A percentile compares a stretch with the other conserved stretches of the same genome.
phyloP scores from a whole-genome alignment of 2,329 filamentous ascomycete species.

The Lachnellula arida region DNA sequence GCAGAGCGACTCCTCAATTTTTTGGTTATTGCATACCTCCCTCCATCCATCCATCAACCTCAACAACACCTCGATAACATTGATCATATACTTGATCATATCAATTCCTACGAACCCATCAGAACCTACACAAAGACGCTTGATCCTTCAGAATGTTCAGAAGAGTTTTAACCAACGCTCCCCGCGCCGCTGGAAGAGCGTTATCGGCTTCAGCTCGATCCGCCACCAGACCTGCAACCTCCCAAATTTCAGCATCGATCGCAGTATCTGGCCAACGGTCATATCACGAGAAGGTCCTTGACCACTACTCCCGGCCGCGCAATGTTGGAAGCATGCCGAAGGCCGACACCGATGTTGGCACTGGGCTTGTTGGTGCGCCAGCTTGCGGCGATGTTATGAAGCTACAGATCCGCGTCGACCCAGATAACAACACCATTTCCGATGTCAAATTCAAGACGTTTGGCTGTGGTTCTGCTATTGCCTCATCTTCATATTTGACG shows the following conservation, averaged over 20 bases:
- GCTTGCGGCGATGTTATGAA: constrained; percentile 94
- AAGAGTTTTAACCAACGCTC: constrained; percentile 25
- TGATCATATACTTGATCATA: background rate
- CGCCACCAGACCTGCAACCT: constrained; percentile 20
- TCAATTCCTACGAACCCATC: constrained; percentile 4
- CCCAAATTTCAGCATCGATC: constrained; percentile 22
- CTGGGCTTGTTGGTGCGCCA: constrained; percentile 85
- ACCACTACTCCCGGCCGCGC: constrained; percentile 76
- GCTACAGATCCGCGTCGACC: constrained; percentile 88
- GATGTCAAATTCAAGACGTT: constrained; percentile 99
- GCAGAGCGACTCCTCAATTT: background rate
- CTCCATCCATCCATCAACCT: background rate
- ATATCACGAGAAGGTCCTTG: constrained; percentile 51
- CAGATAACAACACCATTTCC: constrained; percentile 78
- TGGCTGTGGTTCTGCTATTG: constrained; percentile 90
- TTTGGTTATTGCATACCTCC: background rate
- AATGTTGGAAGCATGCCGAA: constrained; percentile 79
- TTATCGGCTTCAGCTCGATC: constrained; percentile 25
- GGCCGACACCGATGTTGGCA: constrained; percentile 77
- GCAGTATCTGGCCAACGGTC: constrained; percentile 25
- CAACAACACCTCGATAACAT: background rate
- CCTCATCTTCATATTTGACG: constrained; percentile 89
- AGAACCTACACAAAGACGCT: background rate
- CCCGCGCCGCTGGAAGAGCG: constrained; percentile 27
- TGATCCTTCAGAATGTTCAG: constrained; percentile 27